phyloP scores from a whole-genome alignment of 192 early-diverging fungal species.

The Backusella macrospora region DNA sequence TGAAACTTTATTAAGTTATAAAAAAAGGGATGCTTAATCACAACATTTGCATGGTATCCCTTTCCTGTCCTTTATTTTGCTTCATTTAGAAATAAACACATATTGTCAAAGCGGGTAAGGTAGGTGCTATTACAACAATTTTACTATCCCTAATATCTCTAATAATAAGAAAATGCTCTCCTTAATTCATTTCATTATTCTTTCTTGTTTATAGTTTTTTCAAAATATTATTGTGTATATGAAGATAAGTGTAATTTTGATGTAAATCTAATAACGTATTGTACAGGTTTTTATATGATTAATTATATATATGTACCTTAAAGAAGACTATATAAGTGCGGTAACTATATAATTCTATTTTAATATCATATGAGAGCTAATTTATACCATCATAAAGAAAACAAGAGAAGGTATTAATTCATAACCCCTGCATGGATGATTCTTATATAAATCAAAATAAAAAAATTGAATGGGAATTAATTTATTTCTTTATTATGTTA shows the following conservation, averaged over 20 bases:
- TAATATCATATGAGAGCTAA: no score
- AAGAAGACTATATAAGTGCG: no score
- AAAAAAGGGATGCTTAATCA: no score
- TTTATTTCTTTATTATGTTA: not conserved
- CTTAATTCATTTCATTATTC: not conserved
- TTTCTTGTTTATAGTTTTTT: not conserved
- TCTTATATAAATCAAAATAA: constrained; percentile 1
- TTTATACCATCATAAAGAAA: no score
- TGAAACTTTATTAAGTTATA: no score
- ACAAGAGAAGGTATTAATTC: no score
- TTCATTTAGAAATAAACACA: not conserved
- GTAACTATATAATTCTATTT: no score
- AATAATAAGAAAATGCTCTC: not conserved
- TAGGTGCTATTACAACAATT: not conserved
- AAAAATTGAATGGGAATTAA: not conserved
- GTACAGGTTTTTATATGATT: not conserved
- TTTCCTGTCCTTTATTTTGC: not conserved
- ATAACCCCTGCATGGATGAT: not conserved
- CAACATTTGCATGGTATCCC: not conserved
- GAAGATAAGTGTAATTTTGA: not conserved
- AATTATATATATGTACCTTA: not conserved
- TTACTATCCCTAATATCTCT: not conserved
- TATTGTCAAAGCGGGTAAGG: not conserved
- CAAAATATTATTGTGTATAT: not conserved
- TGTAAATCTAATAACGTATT: not conserved